Evolutionary conservation across 176 grass and related monocot genomes (phyloP), one percentile per base, ranked within the genome.

Genomic region (Tuctoria greenei): DNA sequence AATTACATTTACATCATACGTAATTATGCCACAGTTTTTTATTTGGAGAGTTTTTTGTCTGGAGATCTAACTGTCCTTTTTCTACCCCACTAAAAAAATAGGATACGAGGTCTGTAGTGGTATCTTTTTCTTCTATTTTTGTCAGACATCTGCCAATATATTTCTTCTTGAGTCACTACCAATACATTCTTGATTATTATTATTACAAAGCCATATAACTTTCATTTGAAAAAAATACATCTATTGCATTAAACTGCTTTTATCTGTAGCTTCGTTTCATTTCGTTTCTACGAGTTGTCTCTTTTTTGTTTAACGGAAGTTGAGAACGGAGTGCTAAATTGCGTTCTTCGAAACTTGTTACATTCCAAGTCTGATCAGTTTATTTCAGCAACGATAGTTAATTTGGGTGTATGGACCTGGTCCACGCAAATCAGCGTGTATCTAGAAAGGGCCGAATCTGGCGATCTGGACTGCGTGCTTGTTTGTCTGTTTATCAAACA

Each of bases 351-450:
- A 21, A 10, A 56, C 24, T 9, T 56, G 7, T 25, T 7, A 11
- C 21, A 57, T 57, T 57, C 4, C 8, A 57, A 60, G 8, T 23
- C n/a, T 23, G 3, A 55, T 55, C 23, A 55, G 21, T 26, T 55
- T 3, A 1, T 25, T 24, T 11, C 9, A 57, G 18, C 52, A 56
- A 9, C 23, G 7, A 23, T 55, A 55, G 23, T 55, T 55, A 57
- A 49, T 45, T 2, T 45, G 13, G 60, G 82, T 78, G 26, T 72
- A 57, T 20, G 38, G 59, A 79, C 47, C 21, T 72, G 57, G 74
- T 65, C 45, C 27, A 66, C 10, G 26, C 35, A 64, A 26, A 57
- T 10, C 34, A 16, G 34, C 18, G 17, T 50, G 4, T 64, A 62
- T 63, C 9, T 36, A 34, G 47, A 44, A 15, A 64, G 24, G 50